Conservation (phyloP, 2,329 filamentous ascomycete genomes). For the Pseudogymnoascus sp. region DNA sequence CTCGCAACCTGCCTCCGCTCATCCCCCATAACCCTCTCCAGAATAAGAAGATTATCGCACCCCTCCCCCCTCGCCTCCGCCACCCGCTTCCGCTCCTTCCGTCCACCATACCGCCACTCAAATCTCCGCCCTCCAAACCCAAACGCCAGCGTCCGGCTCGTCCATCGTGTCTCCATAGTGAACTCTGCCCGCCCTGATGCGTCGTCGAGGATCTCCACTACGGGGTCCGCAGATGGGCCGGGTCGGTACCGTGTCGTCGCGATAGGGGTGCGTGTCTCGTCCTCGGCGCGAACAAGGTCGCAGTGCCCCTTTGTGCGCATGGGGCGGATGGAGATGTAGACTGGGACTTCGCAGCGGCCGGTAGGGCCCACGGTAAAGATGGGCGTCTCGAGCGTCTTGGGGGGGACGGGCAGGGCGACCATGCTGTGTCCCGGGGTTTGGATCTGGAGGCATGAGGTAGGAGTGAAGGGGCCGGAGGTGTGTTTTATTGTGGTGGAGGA, state of each 20-base stretch:
- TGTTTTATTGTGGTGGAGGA: slow-evolving; percentile 11
- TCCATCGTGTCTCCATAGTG: slow-evolving; percentile 28
- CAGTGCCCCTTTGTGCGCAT: slow-evolving; percentile 40
- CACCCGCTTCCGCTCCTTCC: slow-evolving; percentile 37
- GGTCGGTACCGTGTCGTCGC: slow-evolving; percentile 48
- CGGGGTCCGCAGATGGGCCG: slow-evolving; percentile 44
- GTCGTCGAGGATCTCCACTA: slow-evolving; percentile 28
- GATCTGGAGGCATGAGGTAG: slow-evolving; percentile 41
- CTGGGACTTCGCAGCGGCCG: slow-evolving; percentile 30
- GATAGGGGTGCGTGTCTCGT: slow-evolving; percentile 31
- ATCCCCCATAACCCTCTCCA: slow-evolving; percentile 37
- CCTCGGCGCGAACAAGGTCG: slow-evolving; percentile 38
- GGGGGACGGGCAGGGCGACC: slow-evolving; percentile 35
- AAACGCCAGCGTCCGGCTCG: slow-evolving; percentile 41
- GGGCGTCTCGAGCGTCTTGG: slow-evolving; percentile 34
- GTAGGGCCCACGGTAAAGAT: slow-evolving; percentile 35
- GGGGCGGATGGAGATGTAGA: slow-evolving; percentile 45
- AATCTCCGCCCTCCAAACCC: slow-evolving; percentile 40
- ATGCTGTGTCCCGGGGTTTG: slow-evolving; percentile 37
- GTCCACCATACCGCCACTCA: slow-evolving; percentile 47
- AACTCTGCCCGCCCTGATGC: slow-evolving; percentile 18
- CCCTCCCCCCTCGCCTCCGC: slow-evolving; percentile 38
- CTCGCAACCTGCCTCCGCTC: slow-evolving; percentile 32
- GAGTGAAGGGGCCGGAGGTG: slow-evolving; percentile 29
- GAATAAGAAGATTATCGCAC: slow-evolving; percentile 38